phyloP scores from a whole-genome alignment of 331 rosid species.

The Ulmus americana region DNA sequence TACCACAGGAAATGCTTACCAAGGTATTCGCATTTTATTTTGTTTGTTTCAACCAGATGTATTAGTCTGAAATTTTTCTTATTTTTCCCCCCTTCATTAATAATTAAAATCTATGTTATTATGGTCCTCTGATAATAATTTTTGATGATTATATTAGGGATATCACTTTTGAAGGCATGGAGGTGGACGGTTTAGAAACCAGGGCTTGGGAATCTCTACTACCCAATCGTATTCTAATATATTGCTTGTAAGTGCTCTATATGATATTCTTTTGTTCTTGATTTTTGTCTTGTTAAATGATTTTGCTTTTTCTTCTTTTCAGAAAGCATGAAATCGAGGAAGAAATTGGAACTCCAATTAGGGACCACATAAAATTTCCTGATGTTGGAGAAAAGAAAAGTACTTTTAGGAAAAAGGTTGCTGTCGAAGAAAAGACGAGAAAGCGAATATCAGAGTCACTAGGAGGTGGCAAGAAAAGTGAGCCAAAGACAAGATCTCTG shows the following conservation, averaged over 20 bases:
- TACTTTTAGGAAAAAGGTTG: constrained; percentile 16
- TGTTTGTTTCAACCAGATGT: neutral
- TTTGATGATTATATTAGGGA: constrained; percentile 43
- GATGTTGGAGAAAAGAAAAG: constrained; percentile 30
- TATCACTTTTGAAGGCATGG: constrained; percentile 36
- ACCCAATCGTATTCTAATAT: constrained; percentile 75
- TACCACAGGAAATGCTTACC: constrained; percentile 94
- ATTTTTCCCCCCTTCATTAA: constrained; percentile 2
- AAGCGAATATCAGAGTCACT: constrained; percentile 17
- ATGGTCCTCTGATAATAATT: constrained; percentile 14
- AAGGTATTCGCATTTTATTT: constrained; percentile 28
- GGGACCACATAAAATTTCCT: constrained; percentile 69
- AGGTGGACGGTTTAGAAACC: constrained; percentile 22
- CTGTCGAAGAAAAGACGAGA: constrained; percentile 35
- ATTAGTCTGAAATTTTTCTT: neutral
- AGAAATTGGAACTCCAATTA: constrained; percentile 55
- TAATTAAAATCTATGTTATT: constrained; percentile 4
- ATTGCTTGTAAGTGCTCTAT: constrained; percentile 68
- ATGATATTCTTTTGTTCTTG: constrained; percentile 14
- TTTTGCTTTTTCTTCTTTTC: constrained; percentile 23
- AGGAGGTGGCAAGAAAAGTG: constrained; percentile 29
- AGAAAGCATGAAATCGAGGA: constrained; percentile 69
- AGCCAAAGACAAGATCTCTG: constrained; percentile 28
- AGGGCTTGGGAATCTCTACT: constrained; percentile 86
- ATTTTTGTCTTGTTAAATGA: constrained; percentile 25